phyloP scores from a whole-genome alignment of 306 rosid genomes.

The Citrullus amarus region DNA sequence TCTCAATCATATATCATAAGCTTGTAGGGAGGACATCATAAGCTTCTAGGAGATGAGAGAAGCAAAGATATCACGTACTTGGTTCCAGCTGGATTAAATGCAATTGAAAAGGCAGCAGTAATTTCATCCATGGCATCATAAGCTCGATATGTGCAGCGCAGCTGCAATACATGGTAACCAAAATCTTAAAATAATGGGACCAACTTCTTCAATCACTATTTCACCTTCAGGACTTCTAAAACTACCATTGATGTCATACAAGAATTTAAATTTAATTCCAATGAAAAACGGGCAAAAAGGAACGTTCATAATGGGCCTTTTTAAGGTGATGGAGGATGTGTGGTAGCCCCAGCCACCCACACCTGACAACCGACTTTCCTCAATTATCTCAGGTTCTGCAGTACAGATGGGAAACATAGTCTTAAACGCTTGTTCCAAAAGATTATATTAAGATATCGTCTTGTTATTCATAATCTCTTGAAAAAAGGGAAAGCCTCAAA shows the following conservation, averaged over 20 bases:
- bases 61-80: constrained; percentile 36
- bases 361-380: background rate
- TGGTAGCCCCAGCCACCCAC: background rate
- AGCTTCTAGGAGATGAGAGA: background rate
- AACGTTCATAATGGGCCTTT: background rate
- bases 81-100: constrained; percentile 82
- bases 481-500: background rate
- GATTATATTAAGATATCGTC: background rate
- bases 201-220: background rate
- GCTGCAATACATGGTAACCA: constrained; percentile 35
- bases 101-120: constrained; percentile 77
- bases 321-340: background rate
- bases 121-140: constrained; percentile 97
- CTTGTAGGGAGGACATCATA: background rate
- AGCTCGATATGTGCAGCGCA: constrained; percentile 92
- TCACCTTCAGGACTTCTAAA: background rate
- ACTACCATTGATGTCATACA: background rate
- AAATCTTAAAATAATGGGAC: background rate
- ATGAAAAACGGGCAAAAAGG: background rate
- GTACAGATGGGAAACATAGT: background rate
- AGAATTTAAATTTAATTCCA: background rate
- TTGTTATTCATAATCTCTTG: background rate
- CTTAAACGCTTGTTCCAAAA: background rate
- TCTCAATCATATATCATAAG: background rate
- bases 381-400: background rate